A percentile compares a stretch with the other conserved stretches of the same genome.
Evolutionary conservation across 345 rosid genomes (phyloP).

Genomic region (Aegle marmelos): DNA sequence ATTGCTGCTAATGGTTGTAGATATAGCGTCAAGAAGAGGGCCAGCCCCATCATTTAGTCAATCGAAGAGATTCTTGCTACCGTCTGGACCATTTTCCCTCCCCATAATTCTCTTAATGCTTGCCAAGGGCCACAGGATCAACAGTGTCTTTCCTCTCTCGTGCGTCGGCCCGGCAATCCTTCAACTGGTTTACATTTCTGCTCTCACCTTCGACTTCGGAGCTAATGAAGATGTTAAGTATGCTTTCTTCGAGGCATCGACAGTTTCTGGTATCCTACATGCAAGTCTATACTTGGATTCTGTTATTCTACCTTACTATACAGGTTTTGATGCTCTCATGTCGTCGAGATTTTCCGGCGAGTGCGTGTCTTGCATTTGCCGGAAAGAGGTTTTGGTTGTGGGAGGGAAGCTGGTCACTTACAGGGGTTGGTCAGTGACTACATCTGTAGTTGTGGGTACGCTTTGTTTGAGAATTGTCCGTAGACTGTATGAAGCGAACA

Average conservation of each 20-base stretch:
- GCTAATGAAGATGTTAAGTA: slow-evolving; percentile 48
- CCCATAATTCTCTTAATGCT: slow-evolving; percentile 57
- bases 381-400: slow-evolving; percentile 55
- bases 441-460: slow-evolving; percentile 51
- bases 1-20: slow-evolving; percentile 36
- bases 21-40: slow-evolving; percentile 29
- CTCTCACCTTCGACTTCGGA: slow-evolving; percentile 51
- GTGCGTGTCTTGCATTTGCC: slow-evolving; percentile 69
- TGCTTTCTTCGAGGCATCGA: slow-evolving; percentile 67
- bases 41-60: slow-evolving; percentile 19
- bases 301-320: slow-evolving; percentile 72
- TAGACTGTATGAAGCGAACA: slow-evolving; percentile 30
- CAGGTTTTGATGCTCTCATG: slow-evolving; percentile 74
- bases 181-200: slow-evolving; percentile 56
- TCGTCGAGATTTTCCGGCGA: slow-evolving; percentile 65
- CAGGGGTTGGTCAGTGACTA: slow-evolving; percentile 58
- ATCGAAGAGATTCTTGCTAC: slow-evolving; percentile 51
- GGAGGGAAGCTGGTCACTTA: slow-evolving; percentile 66
- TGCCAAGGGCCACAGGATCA: slow-evolving; percentile 69
- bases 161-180: slow-evolving; percentile 65
- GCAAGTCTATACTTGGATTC: slow-evolving; percentile 73
- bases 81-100: slow-evolving; percentile 67
- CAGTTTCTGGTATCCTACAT: slow-evolving; percentile 75
- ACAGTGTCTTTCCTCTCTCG: slow-evolving; percentile 55
- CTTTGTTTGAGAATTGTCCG: slow-evolving; percentile 48